Evolutionary conservation across 139 green algal genomes (phyloP), one percentile per base, ranked within the genome.

Genomic region (Auxenochlorella pyrenoidosa): DNA sequence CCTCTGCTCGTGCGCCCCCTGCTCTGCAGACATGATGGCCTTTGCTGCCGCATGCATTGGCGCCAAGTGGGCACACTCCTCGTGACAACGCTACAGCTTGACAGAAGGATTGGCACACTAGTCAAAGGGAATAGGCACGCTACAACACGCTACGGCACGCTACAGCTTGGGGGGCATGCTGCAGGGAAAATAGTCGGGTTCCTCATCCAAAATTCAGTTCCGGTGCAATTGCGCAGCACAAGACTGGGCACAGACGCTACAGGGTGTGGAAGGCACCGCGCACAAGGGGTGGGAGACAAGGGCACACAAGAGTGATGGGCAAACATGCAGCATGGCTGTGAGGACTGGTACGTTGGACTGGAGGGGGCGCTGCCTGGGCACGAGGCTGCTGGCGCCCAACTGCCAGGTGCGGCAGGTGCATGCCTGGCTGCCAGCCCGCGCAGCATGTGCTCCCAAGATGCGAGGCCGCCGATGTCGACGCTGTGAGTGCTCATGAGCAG

Each of bases 41-140:
- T 85, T 65, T 44, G 80, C 80, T 1, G 80, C 80, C 5, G 63
- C 63, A 18, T 51, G 40, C 63, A 85, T 85, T 5, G 80, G 80
- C 8, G 80, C 80, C 18, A 60, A 58, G 22, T 84, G 79, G 79
- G 16, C 24, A 34, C 75, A 82, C 75, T 15, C 38, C 72, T 28
- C 54, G 15, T 63, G 54, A 63, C 54, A 24, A 63, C 54, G 54
- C 54, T 63, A 71, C 63, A 71, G 28, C 63, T n/a, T 71, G 36
- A 71, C 63, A 34, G 72, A 38, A 54, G 1, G 10, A n/a, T 32
- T 32, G 63, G 63, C 40, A 34, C 40, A 40, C 73, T 79, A 79
- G 26, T 78, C 18, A 5, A 22, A 54, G 19, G 43, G 38, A 21
- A 22, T 16, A 28, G 38, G 40, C 22, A 32, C 16, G 10, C 44